Conservation (phyloP, 192 early-diverging fungal species). For the Coemansia sp. region DNA sequence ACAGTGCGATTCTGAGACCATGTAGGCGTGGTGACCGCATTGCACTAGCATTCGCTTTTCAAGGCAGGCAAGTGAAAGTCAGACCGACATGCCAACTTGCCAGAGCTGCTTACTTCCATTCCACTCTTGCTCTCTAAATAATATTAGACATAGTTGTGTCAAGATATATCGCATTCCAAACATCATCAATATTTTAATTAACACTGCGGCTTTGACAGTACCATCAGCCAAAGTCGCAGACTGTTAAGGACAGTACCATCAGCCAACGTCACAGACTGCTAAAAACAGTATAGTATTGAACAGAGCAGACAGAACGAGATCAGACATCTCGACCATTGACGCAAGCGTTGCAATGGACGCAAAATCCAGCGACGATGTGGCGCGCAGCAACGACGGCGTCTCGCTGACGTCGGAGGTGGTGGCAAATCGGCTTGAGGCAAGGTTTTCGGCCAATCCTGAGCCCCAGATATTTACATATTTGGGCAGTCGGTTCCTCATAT, state of each 20-base stretch:
- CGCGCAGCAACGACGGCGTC: slow-evolving; percentile 53
- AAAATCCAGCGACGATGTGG: slow-evolving; percentile 42
- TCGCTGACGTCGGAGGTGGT: slow-evolving; percentile 37
- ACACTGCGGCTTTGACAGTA: not conserved
- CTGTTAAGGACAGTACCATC: not conserved
- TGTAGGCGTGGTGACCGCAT: not conserved
- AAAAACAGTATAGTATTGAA: not conserved
- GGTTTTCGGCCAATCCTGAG: slow-evolving; percentile 43
- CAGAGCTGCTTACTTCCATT: not conserved
- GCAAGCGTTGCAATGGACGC: slow-evolving; percentile 29
- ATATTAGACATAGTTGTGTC: not conserved
- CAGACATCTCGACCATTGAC: not conserved
- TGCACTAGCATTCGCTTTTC: not conserved
- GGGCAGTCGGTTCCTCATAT: slow-evolving; percentile 67
- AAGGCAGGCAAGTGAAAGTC: not conserved
- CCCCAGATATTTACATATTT: slow-evolving; percentile 66
- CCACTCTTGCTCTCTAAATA: not conserved
- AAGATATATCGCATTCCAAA: not conserved
- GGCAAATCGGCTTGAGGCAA: slow-evolving; percentile 58
- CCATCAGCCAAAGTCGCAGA: not conserved
- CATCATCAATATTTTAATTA: not conserved
- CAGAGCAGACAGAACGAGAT: not conserved
- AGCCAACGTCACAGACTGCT: not conserved
- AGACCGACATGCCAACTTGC: not conserved
- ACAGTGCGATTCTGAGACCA: not conserved